Conservation (phyloP, 352 stramenopile genomes). For the Pythium sukuiense region DNA sequence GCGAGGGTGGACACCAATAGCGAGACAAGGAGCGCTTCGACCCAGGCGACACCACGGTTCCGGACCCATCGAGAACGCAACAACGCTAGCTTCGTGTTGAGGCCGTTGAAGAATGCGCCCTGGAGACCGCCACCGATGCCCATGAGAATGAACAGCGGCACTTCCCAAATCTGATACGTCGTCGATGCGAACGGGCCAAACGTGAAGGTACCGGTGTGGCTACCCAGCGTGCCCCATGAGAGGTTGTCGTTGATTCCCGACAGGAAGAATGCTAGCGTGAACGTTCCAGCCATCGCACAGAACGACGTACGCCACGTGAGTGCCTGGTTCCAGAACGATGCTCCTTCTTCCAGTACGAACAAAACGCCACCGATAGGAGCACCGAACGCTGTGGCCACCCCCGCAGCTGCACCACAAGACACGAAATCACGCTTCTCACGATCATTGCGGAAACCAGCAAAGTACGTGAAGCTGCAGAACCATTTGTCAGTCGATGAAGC, state of each 20-base stretch:
- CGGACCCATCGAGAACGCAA: conserved; percentile 62
- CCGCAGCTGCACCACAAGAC: conserved; percentile 81
- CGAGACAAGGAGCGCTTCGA: conserved; percentile 61
- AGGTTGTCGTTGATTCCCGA: conserved; percentile 77
- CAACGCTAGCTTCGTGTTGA: conserved; percentile 54
- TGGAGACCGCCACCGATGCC: conserved; percentile 80
- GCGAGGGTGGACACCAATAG: conserved; percentile 60
- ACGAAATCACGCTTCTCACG: conserved; percentile 89
- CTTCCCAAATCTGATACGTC: conserved; percentile 84
- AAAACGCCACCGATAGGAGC: conserved; percentile 88
- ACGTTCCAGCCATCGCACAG: conserved; percentile 87
- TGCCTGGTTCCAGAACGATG: conserved; percentile 85
- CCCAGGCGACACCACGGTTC: conserved; percentile 48
- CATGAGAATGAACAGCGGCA: conserved; percentile 88
- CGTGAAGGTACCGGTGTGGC: conserved; percentile 70
- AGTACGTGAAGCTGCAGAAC: conserved; percentile 70
- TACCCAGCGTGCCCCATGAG: conserved; percentile 72
- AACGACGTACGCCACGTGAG: conserved; percentile 87
- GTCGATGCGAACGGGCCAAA: conserved; percentile 70
- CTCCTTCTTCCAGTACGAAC: conserved; percentile 83
- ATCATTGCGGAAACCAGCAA: conserved; percentile 89
- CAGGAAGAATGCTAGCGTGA: conserved; percentile 79
- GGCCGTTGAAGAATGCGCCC: conserved; percentile 79
- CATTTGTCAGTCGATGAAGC: not conserved
- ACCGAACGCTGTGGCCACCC: conserved; percentile 89